These are phyloP conservation scores for Fusarium aywerte DNA, from an alignment of 2,329 filamentous ascomycete species.

Conservation along the genomic window DNA sequence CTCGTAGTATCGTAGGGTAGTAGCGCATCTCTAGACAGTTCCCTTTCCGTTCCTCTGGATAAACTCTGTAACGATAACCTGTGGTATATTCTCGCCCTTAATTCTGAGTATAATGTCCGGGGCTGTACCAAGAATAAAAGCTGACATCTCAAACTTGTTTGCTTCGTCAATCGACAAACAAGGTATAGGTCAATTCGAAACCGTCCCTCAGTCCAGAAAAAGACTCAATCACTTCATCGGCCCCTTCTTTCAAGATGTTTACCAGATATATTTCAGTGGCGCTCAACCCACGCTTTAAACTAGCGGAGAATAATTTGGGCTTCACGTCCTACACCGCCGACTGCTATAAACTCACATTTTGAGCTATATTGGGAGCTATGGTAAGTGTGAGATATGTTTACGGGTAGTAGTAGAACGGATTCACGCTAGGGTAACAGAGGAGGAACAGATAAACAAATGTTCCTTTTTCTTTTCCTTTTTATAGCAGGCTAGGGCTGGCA, in stretches of 20 bases:
- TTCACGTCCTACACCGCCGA: background rate
- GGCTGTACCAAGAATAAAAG: background rate
- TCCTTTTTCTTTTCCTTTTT: too few relatives aligned
- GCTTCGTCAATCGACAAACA: background rate
- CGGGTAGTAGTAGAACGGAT: background rate
- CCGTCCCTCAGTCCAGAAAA: background rate
- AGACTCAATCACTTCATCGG: background rate
- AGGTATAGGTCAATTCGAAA: background rate
- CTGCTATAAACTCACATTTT: too few relatives aligned
- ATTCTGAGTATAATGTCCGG: background rate
- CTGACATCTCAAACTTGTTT: background rate
- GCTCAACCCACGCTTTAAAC: background rate
- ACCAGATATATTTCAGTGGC: slow-evolving; percentile 1
- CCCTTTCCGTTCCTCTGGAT: background rate
- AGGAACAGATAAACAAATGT: too few relatives aligned
- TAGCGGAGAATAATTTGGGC: too few relatives aligned
- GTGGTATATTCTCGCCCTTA: background rate
- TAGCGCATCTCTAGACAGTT: slow-evolving; percentile 4
- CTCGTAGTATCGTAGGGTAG: background rate
- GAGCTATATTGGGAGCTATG: background rate
- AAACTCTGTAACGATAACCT: background rate
- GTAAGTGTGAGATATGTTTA: background rate
- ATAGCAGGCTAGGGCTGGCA: too few relatives aligned
- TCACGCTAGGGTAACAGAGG: background rate
- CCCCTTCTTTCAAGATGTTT: background rate